A percentile compares a stretch with the other conserved stretches of the same genome.
Conservation (phyloP, 1,139 yeast genomes). For the Arxiozyma telluris region DNA sequence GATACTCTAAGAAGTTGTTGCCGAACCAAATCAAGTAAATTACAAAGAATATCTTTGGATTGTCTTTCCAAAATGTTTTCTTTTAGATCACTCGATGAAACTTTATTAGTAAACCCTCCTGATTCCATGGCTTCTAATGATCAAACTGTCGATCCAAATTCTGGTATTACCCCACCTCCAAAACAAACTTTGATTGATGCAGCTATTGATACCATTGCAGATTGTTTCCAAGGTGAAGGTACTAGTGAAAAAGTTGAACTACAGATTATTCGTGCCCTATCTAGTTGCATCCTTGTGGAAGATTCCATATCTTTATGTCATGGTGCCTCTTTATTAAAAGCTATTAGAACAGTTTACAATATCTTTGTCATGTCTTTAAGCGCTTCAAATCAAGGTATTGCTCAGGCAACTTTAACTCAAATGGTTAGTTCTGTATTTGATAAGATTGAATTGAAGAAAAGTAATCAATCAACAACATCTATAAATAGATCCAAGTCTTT, state of each 20-base stretch:
- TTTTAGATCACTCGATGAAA: conserved; percentile 50
- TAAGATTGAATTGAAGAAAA: conserved; percentile 39
- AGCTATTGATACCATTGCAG: conserved; percentile 75
- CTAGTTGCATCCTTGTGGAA: conserved; percentile 75
- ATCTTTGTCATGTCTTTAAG: conserved; percentile 79
- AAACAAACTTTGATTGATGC: conserved; percentile 63
- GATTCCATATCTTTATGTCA: conserved; percentile 64
- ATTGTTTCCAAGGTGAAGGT: conserved; percentile 84
- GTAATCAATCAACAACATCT: conserved; percentile 4
- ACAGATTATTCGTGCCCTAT: conserved; percentile 84
- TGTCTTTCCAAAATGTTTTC: conserved; percentile 59
- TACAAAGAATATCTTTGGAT: conserved; percentile 52
- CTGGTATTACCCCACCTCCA: conserved; percentile 43
- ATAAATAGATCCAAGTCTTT: conserved; percentile 2
- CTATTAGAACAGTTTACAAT: conserved; percentile 87
- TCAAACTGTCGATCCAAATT: conserved; percentile 27
- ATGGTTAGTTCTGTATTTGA: conserved; percentile 80
- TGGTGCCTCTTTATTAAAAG: conserved; percentile 80
- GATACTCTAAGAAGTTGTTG: conserved; percentile 58
- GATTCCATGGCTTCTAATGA: conserved; percentile 32
- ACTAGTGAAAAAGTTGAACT: conserved; percentile 83
- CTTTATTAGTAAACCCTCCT: conserved; percentile 36
- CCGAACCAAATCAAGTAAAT: conserved; percentile 41
- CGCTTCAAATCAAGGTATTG: conserved; percentile 81
- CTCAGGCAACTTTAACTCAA: conserved; percentile 91